Percentiles rank a stretch among this genome's conserved stretches.
Evolutionary conservation across 2,329 filamentous ascomycete species (phyloP).

Genomic region (Fusarium xylarioides): DNA sequence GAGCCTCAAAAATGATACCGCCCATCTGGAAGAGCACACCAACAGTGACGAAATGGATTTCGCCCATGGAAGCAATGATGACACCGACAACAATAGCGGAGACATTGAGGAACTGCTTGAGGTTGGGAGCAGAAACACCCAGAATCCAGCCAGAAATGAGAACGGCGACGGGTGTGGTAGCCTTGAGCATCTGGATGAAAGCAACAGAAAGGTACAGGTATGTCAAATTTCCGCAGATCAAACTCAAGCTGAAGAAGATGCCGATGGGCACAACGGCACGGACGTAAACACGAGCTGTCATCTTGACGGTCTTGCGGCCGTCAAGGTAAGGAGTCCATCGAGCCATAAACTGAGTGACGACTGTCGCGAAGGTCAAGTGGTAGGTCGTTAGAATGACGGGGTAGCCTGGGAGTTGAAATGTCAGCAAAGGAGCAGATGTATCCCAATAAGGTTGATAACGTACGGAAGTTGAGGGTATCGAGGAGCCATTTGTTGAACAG

Average conservation of each 20-base stretch:
- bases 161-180: slow-evolving; percentile 93
- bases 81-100: slow-evolving; percentile 95
- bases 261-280: slow-evolving; percentile 95
- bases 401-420: slow-evolving; percentile 58
- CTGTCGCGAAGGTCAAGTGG: slow-evolving; percentile 90
- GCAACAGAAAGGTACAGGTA: slow-evolving; percentile 95
- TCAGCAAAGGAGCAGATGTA: slow-evolving; percentile 24
- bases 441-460: slow-evolving; percentile 30
- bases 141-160: slow-evolving; percentile 89
- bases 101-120: slow-evolving; percentile 91
- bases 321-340: slow-evolving; percentile 90
- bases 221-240: slow-evolving; percentile 96
- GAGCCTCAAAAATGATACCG: slow-evolving; percentile 83
- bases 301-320: slow-evolving; percentile 94
- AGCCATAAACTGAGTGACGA: slow-evolving; percentile 94
- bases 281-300: slow-evolving; percentile 93
- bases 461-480: slow-evolving; percentile 80
- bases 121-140: slow-evolving; percentile 82
- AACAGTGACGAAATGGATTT: slow-evolving; percentile 89
- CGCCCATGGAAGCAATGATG: slow-evolving; percentile 91
- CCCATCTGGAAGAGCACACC: slow-evolving; percentile 83
- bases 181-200: slow-evolving; percentile 99
- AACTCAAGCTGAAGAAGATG: slow-evolving; percentile 91
- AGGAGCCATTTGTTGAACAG: slow-evolving; percentile 99
- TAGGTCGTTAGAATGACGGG: slow-evolving; percentile 92